Base-by-base conservation (phyloP, 2,329 filamentous ascomycete genomes). In the Stachybotrys elegans region DNA sequence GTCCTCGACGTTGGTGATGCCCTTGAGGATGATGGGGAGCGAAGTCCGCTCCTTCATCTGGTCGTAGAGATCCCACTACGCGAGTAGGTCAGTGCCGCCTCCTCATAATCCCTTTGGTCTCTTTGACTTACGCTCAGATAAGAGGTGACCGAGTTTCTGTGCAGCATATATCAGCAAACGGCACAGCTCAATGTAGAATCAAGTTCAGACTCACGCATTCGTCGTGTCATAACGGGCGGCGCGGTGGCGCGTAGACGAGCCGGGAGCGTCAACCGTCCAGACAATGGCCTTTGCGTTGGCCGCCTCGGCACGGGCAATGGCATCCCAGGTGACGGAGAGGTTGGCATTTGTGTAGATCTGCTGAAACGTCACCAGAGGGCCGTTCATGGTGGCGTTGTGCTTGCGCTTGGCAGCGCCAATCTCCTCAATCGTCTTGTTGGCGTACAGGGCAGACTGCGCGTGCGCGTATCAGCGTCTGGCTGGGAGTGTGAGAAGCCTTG, bases 11-110 rank as follows among this genome's bases (percentile, higher is more conserved):
- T 59, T 67, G n/a, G 59, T 56, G 22, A 68, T 62, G 1, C 64
- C 65, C 54, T 68, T 67, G 17, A 65, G 57, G 27, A 67, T 61
- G 43, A 68, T 57, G 8, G 63, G 64, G 8, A 68, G 61, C 22
- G 49, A 53, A 16, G 63, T 66, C 20, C 53, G 51, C 23, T 56
- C 52, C 37, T 53, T 56, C 40, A 68, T 54, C 55, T 57, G 48
- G 4, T 62, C 54, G 40, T 52, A 50, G 2, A 57, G 50, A 3
- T 57, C 53, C 55, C 54, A 57, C 51, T 53, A 40, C 16, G 7
- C 7, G n/a, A 17, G 5, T 19, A 1, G 4, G 19, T 3, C 3
- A 16, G 1, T 45, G 51, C 37, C 48, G 47, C 17, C 23, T 17
- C 1, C 8, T 4, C 4, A 5, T 23, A 6, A 36, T 4, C 34